A percentile compares a stretch with the other conserved stretches of the same genome.
Conservation (phyloP, 78 protist genomes). For the Paratrimastix pyriformis region DNA sequence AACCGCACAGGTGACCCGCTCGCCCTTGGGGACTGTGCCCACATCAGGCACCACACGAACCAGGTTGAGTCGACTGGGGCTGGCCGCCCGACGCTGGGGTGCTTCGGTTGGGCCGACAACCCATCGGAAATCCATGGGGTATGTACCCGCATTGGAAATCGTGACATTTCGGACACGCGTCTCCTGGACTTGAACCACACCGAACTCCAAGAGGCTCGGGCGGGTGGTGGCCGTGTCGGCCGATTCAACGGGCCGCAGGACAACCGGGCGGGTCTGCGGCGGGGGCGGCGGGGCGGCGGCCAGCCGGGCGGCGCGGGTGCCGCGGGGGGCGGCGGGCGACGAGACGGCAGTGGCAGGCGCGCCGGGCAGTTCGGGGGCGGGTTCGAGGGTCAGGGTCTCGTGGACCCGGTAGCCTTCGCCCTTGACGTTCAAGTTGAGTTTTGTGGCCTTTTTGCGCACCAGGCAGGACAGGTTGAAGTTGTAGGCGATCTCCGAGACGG, state of each 20-base stretch:
- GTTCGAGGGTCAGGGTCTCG: background rate
- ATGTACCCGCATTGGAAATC: slow-evolving; percentile 44
- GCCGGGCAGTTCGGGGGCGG: background rate
- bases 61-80: background rate
- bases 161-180: background rate
- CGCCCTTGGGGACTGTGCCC: slow-evolving; percentile 25
- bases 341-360: background rate
- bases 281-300: no score
- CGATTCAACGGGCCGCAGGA: no score
- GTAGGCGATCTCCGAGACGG: slow-evolving; percentile 41
- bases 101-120: no score
- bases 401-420: slow-evolving; percentile 60
- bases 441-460: slow-evolving; percentile 38
- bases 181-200: slow-evolving; percentile 50
- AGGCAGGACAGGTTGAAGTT: slow-evolving; percentile 36
- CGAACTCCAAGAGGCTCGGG: slow-evolving; percentile 37
- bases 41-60: no score
- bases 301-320: no score
- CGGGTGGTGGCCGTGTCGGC: no score
- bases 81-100: background rate
- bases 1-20: background rate
- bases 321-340: no score
- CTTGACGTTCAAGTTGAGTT: slow-evolving; percentile 54
- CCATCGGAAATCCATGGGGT: slow-evolving; percentile 43
- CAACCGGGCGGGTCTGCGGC: no score